Conservation (phyloP, 2,329 filamentous ascomycete genomes). For the Scytalidium lignicola region DNA sequence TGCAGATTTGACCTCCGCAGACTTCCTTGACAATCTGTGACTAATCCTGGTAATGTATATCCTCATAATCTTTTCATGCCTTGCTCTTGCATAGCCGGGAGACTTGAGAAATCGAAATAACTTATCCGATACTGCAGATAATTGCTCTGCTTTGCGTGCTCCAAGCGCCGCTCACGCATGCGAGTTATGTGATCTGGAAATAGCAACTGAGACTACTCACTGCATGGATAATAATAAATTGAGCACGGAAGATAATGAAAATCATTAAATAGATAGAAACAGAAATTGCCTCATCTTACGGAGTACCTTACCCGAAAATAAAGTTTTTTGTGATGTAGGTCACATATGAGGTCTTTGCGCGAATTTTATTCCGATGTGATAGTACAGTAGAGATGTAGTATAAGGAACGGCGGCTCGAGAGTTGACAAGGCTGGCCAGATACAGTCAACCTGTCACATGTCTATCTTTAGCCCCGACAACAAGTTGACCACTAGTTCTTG, state of each 20-base stretch:
- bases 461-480: background rate
- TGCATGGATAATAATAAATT: background rate
- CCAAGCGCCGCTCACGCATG: background rate
- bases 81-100: background rate
- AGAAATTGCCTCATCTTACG: too few relatives aligned
- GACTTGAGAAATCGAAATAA: too few relatives aligned
- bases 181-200: background rate
- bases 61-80: too few relatives aligned
- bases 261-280: background rate
- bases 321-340: too few relatives aligned
- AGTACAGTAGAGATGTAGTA: too few relatives aligned
- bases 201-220: background rate
- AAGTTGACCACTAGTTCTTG: background rate
- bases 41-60: too few relatives aligned
- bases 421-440: too few relatives aligned
- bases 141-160: background rate
- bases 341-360: too few relatives aligned
- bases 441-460: background rate
- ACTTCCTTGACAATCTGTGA: too few relatives aligned
- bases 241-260: background rate
- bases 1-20: background rate
- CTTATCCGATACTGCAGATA: background rate
- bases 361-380: too few relatives aligned
- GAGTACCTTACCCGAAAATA: too few relatives aligned
- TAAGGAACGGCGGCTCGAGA: too few relatives aligned